Base-by-base conservation (phyloP, 2,329 filamentous ascomycete genomes). In the Cordyceps fumosorosea region DNA sequence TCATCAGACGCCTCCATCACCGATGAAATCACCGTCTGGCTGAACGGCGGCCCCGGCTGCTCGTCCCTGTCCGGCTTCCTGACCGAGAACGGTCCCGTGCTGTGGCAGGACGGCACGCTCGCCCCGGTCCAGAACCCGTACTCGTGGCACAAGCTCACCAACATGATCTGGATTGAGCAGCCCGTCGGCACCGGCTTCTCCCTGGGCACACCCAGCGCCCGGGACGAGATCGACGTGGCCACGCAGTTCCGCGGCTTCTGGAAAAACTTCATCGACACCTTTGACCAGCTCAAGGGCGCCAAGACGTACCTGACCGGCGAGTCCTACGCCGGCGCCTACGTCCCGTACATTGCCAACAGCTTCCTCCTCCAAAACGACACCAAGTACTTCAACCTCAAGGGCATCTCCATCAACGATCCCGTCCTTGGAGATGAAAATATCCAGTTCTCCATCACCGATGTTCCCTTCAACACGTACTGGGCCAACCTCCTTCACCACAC, bases 81-180 rank as follows among this genome's bases (percentile, higher is more conserved):
- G 8, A 88, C 90, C 55, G 89, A 93, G 67, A 93, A 91, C 67
- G 89, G 90, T 0, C 88, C 89, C 0, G 88, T 90, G 68, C 63
- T 82, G 5, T 90, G 88, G 87, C 84, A 88, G 69, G 80, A 84
- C 12, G 90, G 90, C 42, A 93, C 88, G 0, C 82, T 80, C 61
- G 78, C 80, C 18, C 89, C 89, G 0, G 79, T 86, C 0, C 75
- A 78, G 52, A 92, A 92, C 69, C 80, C 83, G 0, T 92, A 87
- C 76, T 82, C 83, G 14, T 93, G 89, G 89, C 84, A 84, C 64
- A 88, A 88, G 59, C 74, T 93, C 44, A 89, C 89, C 57, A 91
- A 92, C 72, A 83, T 92, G 69, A 77, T 95, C 53, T 95, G 86
- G 84, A 80, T 89, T 10, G 89, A 90, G 67, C 87, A 90, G 70